phyloP scores from a whole-genome alignment of 148 eudicot species.

The Chenopodium formosanum region DNA sequence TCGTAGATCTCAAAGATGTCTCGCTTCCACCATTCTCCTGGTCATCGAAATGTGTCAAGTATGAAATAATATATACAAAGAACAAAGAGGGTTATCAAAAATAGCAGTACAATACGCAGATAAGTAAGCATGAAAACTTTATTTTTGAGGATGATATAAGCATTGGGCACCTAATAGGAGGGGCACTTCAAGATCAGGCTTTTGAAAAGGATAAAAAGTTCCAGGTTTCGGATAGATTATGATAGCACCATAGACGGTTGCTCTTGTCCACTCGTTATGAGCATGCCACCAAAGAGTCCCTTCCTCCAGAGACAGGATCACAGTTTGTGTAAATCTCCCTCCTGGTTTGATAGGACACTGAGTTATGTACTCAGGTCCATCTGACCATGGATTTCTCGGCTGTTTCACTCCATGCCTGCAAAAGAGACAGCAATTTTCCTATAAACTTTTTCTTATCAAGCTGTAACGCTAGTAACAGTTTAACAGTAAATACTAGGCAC shows the following conservation, averaged over 20 bases:
- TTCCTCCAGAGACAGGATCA: conserved; percentile 46
- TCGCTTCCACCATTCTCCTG: conserved; percentile 57
- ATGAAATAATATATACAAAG: too few species aligned
- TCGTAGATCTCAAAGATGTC: conserved; percentile 26
- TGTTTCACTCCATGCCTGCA: conserved; percentile 63
- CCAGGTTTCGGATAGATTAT: conserved; percentile 34
- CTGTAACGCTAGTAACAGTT: neutral
- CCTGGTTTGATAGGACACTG: conserved; percentile 56
- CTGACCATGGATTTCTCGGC: conserved; percentile 61
- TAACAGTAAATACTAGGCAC: neutral
- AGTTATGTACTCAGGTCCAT: conserved; percentile 55
- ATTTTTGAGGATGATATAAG: neutral
- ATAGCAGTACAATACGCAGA: neutral
- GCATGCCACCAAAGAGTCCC: conserved; percentile 80
- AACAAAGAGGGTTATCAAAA: neutral
- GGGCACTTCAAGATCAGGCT: conserved; percentile 46
- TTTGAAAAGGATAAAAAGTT: conserved; percentile 37
- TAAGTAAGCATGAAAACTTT: neutral
- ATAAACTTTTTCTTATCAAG: neutral
- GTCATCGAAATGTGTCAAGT: neutral
- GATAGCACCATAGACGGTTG: conserved; percentile 45
- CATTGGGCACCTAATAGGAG: conserved; percentile 36
- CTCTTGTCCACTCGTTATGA: conserved; percentile 54
- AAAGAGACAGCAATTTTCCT: neutral
- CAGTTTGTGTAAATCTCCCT: conserved; percentile 33